Percentiles rank a stretch among this genome's conserved stretches.
These are phyloP conservation scores for Fusarium lateritium DNA, from an alignment of 2,329 filamentous ascomycete genomes.

Conservation along the genomic window DNA sequence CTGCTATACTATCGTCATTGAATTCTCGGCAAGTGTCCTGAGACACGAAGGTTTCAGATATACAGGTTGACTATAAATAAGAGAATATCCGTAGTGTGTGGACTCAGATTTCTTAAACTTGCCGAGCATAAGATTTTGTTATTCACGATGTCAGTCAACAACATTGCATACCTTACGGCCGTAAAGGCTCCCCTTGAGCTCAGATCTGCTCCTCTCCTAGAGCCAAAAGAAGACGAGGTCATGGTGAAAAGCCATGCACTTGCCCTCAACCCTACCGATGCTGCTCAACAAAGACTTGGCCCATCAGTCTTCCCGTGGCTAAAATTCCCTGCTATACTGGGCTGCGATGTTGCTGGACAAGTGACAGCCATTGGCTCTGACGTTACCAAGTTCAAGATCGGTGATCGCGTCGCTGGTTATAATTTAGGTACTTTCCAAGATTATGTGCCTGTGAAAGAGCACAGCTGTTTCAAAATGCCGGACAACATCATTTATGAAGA, in stretches of 20 bases:
- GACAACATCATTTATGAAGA: background rate
- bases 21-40: background rate
- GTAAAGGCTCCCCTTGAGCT: slow-evolving; percentile 17
- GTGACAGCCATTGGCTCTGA: slow-evolving; percentile 3
- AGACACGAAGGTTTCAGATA: background rate
- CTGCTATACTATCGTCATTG: slow-evolving; percentile 2
- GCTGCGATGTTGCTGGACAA: slow-evolving; percentile 19
- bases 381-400: slow-evolving; percentile 7
- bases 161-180: slow-evolving; percentile 12
- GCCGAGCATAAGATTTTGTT: background rate
- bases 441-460: slow-evolving; percentile 11
- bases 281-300: slow-evolving; percentile 19
- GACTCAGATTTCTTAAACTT: accelerated
- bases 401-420: slow-evolving; percentile 4
- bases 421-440: slow-evolving; percentile 19
- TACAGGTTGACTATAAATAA: slow-evolving; percentile 1
- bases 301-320: slow-evolving; percentile 22
- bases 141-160: slow-evolving; percentile 11
- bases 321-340: slow-evolving; percentile 23
- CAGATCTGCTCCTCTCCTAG: background rate
- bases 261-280: slow-evolving; percentile 21
- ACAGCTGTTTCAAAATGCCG: slow-evolving; percentile 3
- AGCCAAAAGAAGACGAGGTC: slow-evolving; percentile 6
- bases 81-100: background rate
- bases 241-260: slow-evolving; percentile 18